phyloP scores from a whole-genome alignment of 768 basidiomycete genomes.

The Suillus fuscotomentosus region DNA sequence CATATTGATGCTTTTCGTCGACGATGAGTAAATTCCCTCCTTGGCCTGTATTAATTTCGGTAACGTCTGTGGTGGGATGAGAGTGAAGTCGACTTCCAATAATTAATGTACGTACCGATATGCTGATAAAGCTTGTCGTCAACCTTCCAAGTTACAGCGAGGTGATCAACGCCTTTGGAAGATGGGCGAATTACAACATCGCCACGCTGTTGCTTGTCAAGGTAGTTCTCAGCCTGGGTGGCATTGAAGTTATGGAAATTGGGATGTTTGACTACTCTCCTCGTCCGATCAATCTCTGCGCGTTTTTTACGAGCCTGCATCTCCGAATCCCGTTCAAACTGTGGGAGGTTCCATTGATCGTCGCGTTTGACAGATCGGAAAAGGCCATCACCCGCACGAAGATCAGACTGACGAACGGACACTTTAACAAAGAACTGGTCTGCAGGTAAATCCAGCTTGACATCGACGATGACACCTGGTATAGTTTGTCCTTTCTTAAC shows the following conservation, averaged over 20 bases:
- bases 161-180: constrained; percentile 88
- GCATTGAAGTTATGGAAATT: constrained; percentile 97
- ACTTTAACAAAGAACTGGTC: constrained; percentile 72
- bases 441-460: constrained; percentile 59
- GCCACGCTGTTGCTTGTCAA: constrained; percentile 89
- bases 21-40: constrained; percentile 69
- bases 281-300: constrained; percentile 73
- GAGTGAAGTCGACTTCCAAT: constrained; percentile 1
- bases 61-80: constrained; percentile 58
- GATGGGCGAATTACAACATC: constrained; percentile 97
- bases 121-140: constrained; percentile 96
- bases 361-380: constrained; percentile 62
- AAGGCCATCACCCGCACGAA: constrained; percentile 58
- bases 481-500: constrained; percentile 81
- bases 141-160: constrained; percentile 99
- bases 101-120: constrained; percentile 60
- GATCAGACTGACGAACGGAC: constrained; percentile 64
- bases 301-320: constrained; percentile 80
- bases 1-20: constrained; percentile 77
- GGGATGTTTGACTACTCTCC: constrained; percentile 94
- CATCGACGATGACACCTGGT: constrained; percentile 72
- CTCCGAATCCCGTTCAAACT: constrained; percentile 66
- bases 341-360: constrained; percentile 62
- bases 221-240: constrained; percentile 81
- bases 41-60: constrained; percentile 75